Conservation (phyloP, 768 basidiomycete genomes). For the Mycena maculata region DNA sequence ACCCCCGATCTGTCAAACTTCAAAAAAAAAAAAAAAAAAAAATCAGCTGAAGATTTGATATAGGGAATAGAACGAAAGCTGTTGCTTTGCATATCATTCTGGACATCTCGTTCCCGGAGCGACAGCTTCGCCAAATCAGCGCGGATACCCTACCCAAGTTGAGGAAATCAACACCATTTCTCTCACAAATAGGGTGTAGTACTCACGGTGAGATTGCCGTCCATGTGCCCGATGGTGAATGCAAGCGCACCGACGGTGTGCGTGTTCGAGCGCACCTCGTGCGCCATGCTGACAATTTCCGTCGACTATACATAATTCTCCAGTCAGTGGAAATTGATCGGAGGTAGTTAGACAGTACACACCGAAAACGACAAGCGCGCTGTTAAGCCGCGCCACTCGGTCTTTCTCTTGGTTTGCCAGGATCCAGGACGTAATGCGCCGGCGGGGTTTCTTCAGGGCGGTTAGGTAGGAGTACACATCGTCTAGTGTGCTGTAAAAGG, state of each 20-base stretch:
- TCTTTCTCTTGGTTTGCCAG: constrained; percentile 4
- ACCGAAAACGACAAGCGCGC: constrained; percentile 2
- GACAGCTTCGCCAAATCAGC: background rate
- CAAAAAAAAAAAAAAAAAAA: background rate
- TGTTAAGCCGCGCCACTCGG: background rate
- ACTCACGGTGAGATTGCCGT: background rate
- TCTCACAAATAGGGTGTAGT: background rate
- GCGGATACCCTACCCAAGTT: background rate
- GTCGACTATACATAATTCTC: background rate
- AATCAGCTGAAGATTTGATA: background rate
- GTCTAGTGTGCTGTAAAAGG: background rate
- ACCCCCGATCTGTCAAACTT: too few species aligned
- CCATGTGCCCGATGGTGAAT: background rate
- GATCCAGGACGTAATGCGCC: background rate
- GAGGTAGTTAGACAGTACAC: background rate
- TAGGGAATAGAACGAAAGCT: background rate
- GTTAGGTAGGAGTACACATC: background rate
- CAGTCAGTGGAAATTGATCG: background rate
- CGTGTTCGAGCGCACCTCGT: background rate
- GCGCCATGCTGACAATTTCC: background rate
- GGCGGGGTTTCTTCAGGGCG: background rate
- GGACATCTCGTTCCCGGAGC: too few species aligned
- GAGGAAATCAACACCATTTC: too few species aligned
- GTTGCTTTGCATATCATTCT: background rate
- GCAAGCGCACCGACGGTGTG: background rate